Conservation (phyloP, 192 early-diverging fungal species). For the Backusella tuberculispora region DNA sequence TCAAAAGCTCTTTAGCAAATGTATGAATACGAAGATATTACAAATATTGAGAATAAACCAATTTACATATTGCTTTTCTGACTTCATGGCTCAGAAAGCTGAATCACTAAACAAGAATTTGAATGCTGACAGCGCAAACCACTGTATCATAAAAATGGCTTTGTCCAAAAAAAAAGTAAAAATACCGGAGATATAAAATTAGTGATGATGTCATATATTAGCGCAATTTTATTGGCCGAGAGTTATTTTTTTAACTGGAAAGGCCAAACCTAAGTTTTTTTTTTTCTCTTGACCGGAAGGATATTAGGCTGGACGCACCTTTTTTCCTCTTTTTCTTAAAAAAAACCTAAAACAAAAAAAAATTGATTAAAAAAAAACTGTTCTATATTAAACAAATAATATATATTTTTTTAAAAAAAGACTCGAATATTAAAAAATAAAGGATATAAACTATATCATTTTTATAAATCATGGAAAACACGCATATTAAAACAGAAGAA, state of each 20-base stretch:
- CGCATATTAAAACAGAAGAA: conserved; percentile 25
- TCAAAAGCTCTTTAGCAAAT: no score
- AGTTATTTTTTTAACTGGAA: not conserved
- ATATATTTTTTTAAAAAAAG: no score
- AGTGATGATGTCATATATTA: not conserved
- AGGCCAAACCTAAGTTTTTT: not conserved
- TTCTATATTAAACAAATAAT: not conserved
- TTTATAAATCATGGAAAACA: conserved; percentile 24
- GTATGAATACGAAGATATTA: no score
- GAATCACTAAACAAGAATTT: no score
- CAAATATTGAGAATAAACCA: no score
- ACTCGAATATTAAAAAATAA: no score
- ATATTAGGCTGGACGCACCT: conserved; percentile 6
- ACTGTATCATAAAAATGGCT: no score
- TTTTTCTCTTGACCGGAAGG: conserved; percentile 9
- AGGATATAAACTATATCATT: not conserved
- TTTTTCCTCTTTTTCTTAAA: not conserved
- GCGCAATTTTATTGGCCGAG: not conserved
- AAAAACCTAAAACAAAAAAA: conserved; percentile 17
- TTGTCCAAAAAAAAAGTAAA: no score
- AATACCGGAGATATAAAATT: not conserved
- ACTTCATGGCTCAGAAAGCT: no score
- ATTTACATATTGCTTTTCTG: no score
- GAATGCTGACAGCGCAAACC: no score
- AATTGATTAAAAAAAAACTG: not conserved